Evolutionary conservation across 2,329 filamentous ascomycete genomes (phyloP).

Genomic region (Rosellinia necatrix): DNA sequence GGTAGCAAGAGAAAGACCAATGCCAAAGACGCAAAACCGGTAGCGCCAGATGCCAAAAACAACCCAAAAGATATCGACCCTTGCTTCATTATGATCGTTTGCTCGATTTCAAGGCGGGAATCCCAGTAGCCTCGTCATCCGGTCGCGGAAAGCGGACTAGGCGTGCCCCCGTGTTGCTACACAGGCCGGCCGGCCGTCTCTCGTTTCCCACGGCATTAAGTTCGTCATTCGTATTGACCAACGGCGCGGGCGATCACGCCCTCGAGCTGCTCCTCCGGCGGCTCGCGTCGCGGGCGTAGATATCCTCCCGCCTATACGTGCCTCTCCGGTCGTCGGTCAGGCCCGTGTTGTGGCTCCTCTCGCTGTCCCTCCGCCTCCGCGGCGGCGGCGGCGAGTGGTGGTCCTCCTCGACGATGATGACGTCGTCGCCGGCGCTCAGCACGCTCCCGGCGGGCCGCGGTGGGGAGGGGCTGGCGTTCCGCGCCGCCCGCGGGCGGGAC

Average conservation of each 20-base stretch:
- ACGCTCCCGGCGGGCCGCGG: slow-evolving; percentile 33
- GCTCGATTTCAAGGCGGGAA: not conserved
- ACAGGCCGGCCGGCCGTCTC: not conserved
- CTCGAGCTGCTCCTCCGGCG: slow-evolving; percentile 41
- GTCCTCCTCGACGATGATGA: slow-evolving; percentile 46
- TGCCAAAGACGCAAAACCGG: not conserved
- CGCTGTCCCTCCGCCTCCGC: slow-evolving; percentile 36
- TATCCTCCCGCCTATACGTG: slow-evolving; percentile 39
- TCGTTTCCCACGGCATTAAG: too few species aligned
- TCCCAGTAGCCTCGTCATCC: not conserved
- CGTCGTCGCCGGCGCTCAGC: slow-evolving; percentile 42
- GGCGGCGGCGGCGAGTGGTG: slow-evolving; percentile 39
- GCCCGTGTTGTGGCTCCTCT: slow-evolving; percentile 30
- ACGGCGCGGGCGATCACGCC: slow-evolving; percentile 28
- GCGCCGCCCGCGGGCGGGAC: slow-evolving; percentile 15
- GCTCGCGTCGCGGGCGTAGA: slow-evolving; percentile 41
- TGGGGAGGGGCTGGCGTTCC: slow-evolving; percentile 17
- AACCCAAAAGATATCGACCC: not conserved
- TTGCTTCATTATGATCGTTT: not conserved
- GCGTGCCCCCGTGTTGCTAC: slow-evolving; percentile 3
- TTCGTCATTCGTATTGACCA: not conserved
- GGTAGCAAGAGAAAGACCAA: not conserved
- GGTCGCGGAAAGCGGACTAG: not conserved
- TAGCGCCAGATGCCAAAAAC: not conserved
- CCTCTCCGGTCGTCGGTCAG: slow-evolving; percentile 36